Base-by-base conservation (phyloP, 805 yeast species). In the Yarrowia sp. region DNA sequence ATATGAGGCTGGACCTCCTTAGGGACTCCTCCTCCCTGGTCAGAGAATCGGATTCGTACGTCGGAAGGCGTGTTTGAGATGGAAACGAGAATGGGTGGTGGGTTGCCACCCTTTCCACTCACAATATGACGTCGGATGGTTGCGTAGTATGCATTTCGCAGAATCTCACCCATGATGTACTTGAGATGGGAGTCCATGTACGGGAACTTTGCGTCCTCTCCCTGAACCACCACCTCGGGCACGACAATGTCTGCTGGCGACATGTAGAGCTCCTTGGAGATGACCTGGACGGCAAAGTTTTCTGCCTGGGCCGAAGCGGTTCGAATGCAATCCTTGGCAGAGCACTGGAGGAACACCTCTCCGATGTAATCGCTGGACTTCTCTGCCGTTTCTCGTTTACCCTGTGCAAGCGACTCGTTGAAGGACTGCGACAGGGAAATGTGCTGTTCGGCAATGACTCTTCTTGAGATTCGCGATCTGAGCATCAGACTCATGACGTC, bases 381-480 rank as follows among this genome's bases (percentile, higher is more conserved):
- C 15, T 53, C 55, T 10, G 66, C 55, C 15, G 66, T 61, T n/a
- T 61, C 66, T 13, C 52, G 66, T 6, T 74, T 71, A 46, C 73
- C 74, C 36, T 70, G 69, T 81, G 15, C 89, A 84, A 61, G 42
- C 38, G 75, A 84, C 81, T 52, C 79, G 65, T 79, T 78, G 76
- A 86, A 89, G 69, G 89, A 85, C 42, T 86, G 84, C 0, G 96
- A 86, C 64, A 95, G 82, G 10, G 95, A 86, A 44, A 91, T 79
- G 78, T 95, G 98, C 76, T 94, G 97, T 78, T 94, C 97, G 50
- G 92, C 91, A 70, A 94, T 89, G 56, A 94, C 89, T 72, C 98
- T 82, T 78, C 99, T 82, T 72, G 96, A 89, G 46, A 94, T 91
- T 74, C 99, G 84, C 5, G 96, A 91, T 67, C 97, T 82, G 50